Evolutionary conservation across 106 monocot genomes (phyloP).

Genomic region (Dactylorhiza incarnata): DNA sequence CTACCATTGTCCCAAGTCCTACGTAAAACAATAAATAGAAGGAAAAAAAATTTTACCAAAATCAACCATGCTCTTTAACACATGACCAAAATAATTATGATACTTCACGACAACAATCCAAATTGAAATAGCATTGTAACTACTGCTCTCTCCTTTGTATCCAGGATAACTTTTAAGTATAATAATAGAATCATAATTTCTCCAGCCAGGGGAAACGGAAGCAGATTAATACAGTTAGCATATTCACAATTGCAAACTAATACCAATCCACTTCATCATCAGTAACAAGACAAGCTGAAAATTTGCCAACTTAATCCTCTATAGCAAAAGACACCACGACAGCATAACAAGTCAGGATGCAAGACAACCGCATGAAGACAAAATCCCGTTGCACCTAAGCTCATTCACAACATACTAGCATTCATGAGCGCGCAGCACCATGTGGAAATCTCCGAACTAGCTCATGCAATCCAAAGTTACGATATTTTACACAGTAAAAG

Average conservation of each 20-base stretch:
- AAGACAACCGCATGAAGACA: neutral
- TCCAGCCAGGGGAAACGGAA: no score
- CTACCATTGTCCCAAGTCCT: no score
- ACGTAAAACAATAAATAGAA: no score
- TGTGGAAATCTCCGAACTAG: neutral
- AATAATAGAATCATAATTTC: no score
- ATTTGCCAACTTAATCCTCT: neutral
- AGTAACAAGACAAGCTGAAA: neutral
- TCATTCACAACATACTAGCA: neutral
- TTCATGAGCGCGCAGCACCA: neutral
- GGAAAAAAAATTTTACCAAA: no score
- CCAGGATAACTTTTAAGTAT: no score
- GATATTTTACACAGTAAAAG: neutral
- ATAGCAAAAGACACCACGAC: neutral
- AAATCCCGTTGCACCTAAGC: neutral
- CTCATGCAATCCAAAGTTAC: neutral
- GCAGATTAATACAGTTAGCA: neutral
- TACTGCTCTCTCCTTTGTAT: no score
- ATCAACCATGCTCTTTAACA: no score
- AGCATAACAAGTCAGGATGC: neutral
- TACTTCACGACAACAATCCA: no score
- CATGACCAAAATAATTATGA: no score
- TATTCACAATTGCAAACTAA: neutral
- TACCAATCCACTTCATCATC: neutral
- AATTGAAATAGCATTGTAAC: no score